Conservation (phyloP, 2,329 filamentous ascomycete species). For the Emydomyces testavorans region DNA sequence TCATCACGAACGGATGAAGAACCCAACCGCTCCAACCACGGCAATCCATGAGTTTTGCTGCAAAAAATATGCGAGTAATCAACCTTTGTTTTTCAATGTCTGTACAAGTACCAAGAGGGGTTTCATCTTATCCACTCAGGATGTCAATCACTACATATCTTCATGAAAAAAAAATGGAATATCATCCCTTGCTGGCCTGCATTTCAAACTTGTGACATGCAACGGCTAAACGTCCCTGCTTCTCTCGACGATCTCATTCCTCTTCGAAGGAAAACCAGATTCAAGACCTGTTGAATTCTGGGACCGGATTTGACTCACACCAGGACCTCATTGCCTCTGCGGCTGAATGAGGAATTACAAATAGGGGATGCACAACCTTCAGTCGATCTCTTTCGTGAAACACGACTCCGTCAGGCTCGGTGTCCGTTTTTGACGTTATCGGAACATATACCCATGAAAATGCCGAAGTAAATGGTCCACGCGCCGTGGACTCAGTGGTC, state of each 20-base stretch:
- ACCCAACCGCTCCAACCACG: neutral
- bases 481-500: conserved; percentile 1
- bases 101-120: no score
- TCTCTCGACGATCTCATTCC: neutral
- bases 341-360: conserved; percentile 62
- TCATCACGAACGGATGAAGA: neutral
- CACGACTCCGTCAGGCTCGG: conserved; percentile 38
- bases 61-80: no score
- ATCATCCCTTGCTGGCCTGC: neutral
- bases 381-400: conserved; percentile 63
- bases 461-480: conserved; percentile 25
- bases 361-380: conserved; percentile 66
- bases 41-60: neutral
- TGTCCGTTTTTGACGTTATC: conserved; percentile 36
- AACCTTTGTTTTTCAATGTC: no score
- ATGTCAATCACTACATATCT: neutral
- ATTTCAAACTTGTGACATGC: neutral
- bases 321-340: conserved; percentile 55
- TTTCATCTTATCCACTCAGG: neutral
- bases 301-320: conserved; percentile 46
- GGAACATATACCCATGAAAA: conserved; percentile 33
- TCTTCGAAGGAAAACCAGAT: no score
- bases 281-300: neutral
- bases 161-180: neutral
- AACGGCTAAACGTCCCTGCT: neutral